These are phyloP conservation scores for Metschnikowia continentalis DNA, from an alignment of 805 yeast genomes.

Conservation along the genomic window DNA sequence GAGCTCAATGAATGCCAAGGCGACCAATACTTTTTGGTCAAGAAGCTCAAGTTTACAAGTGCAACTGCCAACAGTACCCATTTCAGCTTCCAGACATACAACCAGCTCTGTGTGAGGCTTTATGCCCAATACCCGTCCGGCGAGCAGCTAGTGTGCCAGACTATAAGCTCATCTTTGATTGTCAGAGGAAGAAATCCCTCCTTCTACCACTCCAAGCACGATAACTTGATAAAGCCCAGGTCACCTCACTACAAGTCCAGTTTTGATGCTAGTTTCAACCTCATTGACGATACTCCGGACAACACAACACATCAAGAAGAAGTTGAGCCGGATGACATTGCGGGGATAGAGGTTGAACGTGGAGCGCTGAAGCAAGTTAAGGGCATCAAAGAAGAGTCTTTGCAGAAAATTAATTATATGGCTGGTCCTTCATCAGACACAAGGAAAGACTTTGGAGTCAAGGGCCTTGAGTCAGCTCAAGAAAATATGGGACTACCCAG, in stretches of 20 bases:
- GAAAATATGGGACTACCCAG: not conserved
- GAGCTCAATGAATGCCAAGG: slow-evolving; percentile 7
- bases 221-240: slow-evolving; percentile 36
- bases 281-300: not conserved
- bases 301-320: not conserved
- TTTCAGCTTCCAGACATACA: slow-evolving; percentile 42
- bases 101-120: slow-evolving; percentile 20
- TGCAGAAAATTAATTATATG: not conserved
- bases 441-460: not conserved
- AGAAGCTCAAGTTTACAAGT: slow-evolving; percentile 45
- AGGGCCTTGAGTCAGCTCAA: not conserved
- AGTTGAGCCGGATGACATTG: not conserved
- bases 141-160: slow-evolving; percentile 5
- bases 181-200: slow-evolving; percentile 61
- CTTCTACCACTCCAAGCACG: slow-evolving; percentile 53
- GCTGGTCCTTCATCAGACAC: too few species aligned
- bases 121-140: slow-evolving; percentile 12
- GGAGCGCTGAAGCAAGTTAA: not conserved
- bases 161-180: slow-evolving; percentile 39
- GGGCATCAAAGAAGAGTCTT: not conserved
- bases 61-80: slow-evolving; percentile 54
- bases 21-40: slow-evolving; percentile 32
- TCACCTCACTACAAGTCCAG: slow-evolving; percentile 9
- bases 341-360: not conserved
- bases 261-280: not conserved